Evolutionary conservation across 139 green algal genomes (phyloP).

Genomic region (Asterochloris erici): DNA sequence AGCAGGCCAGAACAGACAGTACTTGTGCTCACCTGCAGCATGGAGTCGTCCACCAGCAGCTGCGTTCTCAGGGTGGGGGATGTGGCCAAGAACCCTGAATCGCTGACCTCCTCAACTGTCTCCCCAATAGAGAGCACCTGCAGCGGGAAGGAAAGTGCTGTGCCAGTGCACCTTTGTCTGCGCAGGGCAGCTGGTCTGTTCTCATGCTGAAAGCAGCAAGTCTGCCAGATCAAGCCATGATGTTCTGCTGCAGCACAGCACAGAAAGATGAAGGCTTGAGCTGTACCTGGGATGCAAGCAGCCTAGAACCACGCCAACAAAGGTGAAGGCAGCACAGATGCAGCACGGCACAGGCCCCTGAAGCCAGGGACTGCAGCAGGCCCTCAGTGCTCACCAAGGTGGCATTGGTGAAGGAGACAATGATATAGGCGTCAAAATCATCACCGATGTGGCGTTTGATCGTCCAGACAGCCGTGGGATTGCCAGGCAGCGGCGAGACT

Average conservation of each 20-base stretch:
- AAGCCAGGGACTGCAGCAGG: neutral
- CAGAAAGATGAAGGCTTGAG: too few relatives aligned
- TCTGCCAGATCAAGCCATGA: too few relatives aligned
- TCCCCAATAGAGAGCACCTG: slow-evolving; percentile 87
- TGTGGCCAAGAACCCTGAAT: slow-evolving; percentile 89
- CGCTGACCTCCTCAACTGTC: slow-evolving; percentile 95
- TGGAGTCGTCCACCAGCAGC: slow-evolving; percentile 87
- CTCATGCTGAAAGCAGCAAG: too few relatives aligned
- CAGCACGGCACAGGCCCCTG: too few relatives aligned
- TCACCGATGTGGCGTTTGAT: slow-evolving; percentile 59
- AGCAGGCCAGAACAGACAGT: too few relatives aligned
- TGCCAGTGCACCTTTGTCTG: too few relatives aligned
- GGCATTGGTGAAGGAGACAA: slow-evolving; percentile 95
- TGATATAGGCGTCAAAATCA: slow-evolving; percentile 93
- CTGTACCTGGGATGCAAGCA: too few relatives aligned
- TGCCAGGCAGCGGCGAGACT: slow-evolving; percentile 81
- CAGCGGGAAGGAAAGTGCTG: neutral
- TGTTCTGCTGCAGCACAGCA: too few relatives aligned
- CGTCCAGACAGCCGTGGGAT: slow-evolving; percentile 90
- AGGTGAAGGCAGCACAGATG: too few relatives aligned
- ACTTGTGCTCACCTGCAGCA: slow-evolving; percentile 68
- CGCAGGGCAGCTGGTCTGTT: too few relatives aligned
- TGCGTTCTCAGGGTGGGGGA: slow-evolving; percentile 74
- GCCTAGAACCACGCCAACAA: too few relatives aligned
- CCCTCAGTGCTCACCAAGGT: slow-evolving; percentile 71